Percentiles rank a stretch among this genome's conserved stretches.
These are phyloP conservation scores for Melampsora abietis-canadensis DNA, from an alignment of 1,284 basidiomycete genomes.

Conservation along the genomic window DNA sequence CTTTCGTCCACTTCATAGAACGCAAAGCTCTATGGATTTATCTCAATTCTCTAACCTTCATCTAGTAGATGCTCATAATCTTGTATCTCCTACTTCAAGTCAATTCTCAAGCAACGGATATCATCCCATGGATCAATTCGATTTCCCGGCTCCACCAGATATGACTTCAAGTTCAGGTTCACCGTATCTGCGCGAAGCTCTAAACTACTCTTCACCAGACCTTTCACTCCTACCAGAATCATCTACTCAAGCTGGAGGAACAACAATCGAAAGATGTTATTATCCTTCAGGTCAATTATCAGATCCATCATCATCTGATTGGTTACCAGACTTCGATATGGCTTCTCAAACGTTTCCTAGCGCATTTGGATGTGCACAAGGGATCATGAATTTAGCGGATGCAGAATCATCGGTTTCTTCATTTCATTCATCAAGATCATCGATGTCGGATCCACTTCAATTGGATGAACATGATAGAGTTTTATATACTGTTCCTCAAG, in stretches of 20 bases:
- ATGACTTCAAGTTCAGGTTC: neutral
- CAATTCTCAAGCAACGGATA: neutral
- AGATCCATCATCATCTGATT: slow-evolving; percentile 19
- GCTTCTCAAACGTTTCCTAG: slow-evolving; percentile 28
- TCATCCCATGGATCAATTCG: slow-evolving; percentile 18
- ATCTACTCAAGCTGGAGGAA: neutral
- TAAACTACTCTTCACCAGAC: neutral
- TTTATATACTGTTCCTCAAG: no score
- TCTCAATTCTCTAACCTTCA: slow-evolving; percentile 41
- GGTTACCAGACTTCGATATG: slow-evolving; percentile 24
- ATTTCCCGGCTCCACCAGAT: slow-evolving; percentile 11
- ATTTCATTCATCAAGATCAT: no score
- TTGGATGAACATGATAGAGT: no score
- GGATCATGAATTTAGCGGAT: no score
- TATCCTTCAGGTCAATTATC: neutral
- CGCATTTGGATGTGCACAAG: slow-evolving; percentile 22
- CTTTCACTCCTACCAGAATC: slow-evolving; percentile 12
- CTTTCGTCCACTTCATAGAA: slow-evolving; percentile 21
- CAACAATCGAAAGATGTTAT: neutral
- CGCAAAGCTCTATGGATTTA: slow-evolving; percentile 42
- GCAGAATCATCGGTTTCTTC: no score
- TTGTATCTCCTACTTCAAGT: neutral
- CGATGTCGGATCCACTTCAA: no score
- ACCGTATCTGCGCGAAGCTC: neutral
- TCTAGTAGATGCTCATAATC: slow-evolving; percentile 10